phyloP scores from a whole-genome alignment of 441 rosid species.

The Omphalea diandra region DNA sequence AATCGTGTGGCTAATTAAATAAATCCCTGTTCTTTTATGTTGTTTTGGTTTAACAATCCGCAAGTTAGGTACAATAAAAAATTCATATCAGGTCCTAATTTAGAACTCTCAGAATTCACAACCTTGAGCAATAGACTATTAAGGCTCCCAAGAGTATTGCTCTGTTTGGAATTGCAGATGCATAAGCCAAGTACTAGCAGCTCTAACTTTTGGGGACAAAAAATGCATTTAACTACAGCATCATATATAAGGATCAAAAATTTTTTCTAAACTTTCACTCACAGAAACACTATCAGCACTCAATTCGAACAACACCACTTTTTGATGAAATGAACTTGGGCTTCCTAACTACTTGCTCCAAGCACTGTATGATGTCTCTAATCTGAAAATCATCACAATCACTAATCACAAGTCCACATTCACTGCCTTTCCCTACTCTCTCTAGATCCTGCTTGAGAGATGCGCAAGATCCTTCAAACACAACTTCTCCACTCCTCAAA shows the following conservation, averaged over 20 bases:
- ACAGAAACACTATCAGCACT: constrained; percentile 24
- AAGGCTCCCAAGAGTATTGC: no score
- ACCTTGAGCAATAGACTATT: no score
- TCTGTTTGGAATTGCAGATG: no score
- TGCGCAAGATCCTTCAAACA: constrained; percentile 72
- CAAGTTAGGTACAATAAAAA: no score
- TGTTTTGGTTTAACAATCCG: no score
- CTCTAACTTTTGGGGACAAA: neutral
- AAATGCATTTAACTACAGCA: neutral
- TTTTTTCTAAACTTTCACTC: neutral
- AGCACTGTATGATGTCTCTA: constrained; percentile 87
- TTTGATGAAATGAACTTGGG: constrained; percentile 85
- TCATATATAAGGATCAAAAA: neutral
- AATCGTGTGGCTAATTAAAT: no score
- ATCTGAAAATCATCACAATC: constrained; percentile 69
- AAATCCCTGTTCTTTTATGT: no score
- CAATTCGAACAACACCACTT: constrained; percentile 83
- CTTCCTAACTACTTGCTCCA: constrained; percentile 75
- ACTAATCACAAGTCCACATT: constrained; percentile 78
- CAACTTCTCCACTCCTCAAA: constrained; percentile 74
- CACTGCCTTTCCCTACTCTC: constrained; percentile 70
- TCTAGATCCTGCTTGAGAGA: constrained; percentile 93
- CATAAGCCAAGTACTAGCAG: no score
- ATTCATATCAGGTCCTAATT: no score
- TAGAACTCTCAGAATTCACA: no score